These are phyloP conservation scores for Amanita phalloides DNA, from an alignment of 768 basidiomycete genomes.

Conservation along the genomic window DNA sequence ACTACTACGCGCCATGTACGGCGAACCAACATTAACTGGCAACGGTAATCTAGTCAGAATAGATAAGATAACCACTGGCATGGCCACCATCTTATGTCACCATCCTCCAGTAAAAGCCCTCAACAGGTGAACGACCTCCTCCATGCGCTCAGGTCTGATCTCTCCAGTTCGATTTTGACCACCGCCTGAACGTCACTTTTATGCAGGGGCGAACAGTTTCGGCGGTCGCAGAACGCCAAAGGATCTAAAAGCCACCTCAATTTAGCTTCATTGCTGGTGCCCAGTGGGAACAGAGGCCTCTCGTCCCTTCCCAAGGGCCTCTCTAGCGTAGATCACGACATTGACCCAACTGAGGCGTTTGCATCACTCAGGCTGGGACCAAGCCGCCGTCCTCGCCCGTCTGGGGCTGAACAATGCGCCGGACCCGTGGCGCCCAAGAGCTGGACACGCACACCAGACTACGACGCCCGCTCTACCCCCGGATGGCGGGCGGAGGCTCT, in stretches of 20 bases:
- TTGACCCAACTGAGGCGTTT: slow-evolving; percentile 1
- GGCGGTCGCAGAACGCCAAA: slow-evolving; percentile 47
- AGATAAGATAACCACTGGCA: neutral
- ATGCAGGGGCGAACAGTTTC: slow-evolving; percentile 60
- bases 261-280: slow-evolving; percentile 3
- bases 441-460: slow-evolving; percentile 30
- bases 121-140: slow-evolving; percentile 36
- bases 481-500: slow-evolving; percentile 50
- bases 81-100: neutral
- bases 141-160: slow-evolving; percentile 38
- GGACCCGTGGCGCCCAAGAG: slow-evolving; percentile 48
- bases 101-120: neutral
- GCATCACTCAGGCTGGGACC: neutral
- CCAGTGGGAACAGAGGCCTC: slow-evolving; percentile 21
- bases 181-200: no score
- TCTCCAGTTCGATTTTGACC: neutral
- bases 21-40: neutral
- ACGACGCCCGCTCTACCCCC: slow-evolving; percentile 18
- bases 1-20: no score
- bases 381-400: neutral
- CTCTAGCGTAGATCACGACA: slow-evolving; percentile 18
- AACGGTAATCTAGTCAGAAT: neutral
- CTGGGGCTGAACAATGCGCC: slow-evolving; percentile 18
- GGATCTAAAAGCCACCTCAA: slow-evolving; percentile 23
- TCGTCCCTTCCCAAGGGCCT: slow-evolving; percentile 36